These are phyloP conservation scores for Colletotrichum gloeosporioides DNA, from an alignment of 2,329 filamentous ascomycete genomes.

Conservation along the genomic window DNA sequence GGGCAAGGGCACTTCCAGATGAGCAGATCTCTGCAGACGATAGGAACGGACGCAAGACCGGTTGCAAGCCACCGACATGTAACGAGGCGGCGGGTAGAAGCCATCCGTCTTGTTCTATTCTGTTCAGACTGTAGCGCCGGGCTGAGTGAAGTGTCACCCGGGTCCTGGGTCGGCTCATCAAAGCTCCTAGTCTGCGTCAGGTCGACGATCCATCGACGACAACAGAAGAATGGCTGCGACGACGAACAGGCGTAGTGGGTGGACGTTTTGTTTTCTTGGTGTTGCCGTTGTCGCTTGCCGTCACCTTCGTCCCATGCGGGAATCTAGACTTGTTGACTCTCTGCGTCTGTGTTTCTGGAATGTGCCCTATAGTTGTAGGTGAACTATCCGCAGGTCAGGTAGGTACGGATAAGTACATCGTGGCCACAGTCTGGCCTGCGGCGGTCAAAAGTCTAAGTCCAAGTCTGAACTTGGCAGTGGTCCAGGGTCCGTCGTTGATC, in stretches of 20 bases:
- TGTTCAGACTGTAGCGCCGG: slow-evolving; percentile 1
- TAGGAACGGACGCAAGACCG: not conserved
- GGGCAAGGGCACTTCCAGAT: not conserved
- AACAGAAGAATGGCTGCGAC: not conserved
- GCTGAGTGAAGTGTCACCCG: not conserved
- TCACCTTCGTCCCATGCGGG: not conserved
- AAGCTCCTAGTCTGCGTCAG: not conserved
- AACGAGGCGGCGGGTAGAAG: slow-evolving; percentile 9
- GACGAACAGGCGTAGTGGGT: not conserved
- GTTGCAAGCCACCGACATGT: slow-evolving; percentile 5
- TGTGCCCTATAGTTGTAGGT: not conserved
- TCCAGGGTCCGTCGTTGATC: not conserved
- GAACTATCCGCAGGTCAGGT: not conserved
- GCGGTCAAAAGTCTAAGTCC: not conserved
- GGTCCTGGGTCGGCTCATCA: not conserved
- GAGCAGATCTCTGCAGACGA: not conserved
- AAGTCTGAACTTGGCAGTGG: not conserved
- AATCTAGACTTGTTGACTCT: not conserved
- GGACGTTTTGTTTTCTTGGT: not conserved
- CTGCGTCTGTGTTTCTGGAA: not conserved
- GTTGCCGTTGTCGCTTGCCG: not conserved
- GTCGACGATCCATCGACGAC: not conserved
- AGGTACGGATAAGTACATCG: not conserved
- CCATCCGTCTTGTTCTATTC: slow-evolving; percentile 8
- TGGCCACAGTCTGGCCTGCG: not conserved